Evolutionary conservation across 305 asterid species (phyloP), one percentile per base, ranked within the genome.

Genomic region (Fraxinus albicans): DNA sequence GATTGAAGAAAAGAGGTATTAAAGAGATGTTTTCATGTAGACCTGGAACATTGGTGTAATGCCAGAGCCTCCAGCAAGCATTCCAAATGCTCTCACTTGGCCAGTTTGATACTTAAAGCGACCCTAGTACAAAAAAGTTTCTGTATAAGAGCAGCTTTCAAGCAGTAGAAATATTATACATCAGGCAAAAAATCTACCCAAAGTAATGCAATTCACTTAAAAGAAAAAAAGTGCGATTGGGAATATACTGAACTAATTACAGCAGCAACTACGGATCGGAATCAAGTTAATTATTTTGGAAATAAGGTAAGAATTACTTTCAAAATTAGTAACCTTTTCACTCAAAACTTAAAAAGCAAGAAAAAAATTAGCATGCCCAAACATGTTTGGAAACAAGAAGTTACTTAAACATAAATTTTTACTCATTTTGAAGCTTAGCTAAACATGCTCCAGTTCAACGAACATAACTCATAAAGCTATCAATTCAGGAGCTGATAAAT

Each of bases 21-120:
- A 23, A 79, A 70, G 42, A 76, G 73, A 80, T 69, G 50, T 2
- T 85, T 77, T 82, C 60, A 35, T 81, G 80, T 69, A 77, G 73
- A 94, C 99, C 99, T 95, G 99, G 86, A 95, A 94, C 99, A 95
- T 95, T 23, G 99, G 99, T 42, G 99, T 95, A 80, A 95, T 93
- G 86, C 99, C 99, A 72, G 99, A 94, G 78, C 99, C 99, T 77
- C 99, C 99, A 82, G 97, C 99, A 86, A 95, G 89, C 99, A 95
- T 95, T 77, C 99, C 99, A 79, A 95, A 95, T 69, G 97, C 97
- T 84, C 97, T 94, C 63, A 93, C 97, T 90, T 94, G 91, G 60
- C 94, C 90, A 29, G 95, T 97, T 83, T 92, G 96, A 87, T 95
- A 95, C 91, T 76, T 95, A 72, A 94, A 94, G 47, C 96, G 97